Conservation (phyloP, 140 eudicot species). For the Ambrosia hybrid region DNA sequence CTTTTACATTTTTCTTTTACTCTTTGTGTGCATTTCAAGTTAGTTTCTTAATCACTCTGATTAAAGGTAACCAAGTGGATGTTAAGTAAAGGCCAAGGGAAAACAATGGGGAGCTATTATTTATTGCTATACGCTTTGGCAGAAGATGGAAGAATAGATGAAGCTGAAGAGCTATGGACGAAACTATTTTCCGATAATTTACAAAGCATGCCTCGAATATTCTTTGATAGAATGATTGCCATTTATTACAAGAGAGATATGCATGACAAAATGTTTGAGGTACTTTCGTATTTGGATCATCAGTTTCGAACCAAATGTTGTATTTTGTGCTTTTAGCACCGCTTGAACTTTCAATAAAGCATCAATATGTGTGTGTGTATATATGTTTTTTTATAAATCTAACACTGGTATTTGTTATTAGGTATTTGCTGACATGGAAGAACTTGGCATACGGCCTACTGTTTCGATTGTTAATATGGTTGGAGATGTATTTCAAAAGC, state of each 20-base stretch:
- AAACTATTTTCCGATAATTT: slow-evolving; percentile 64
- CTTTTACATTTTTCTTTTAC: background rate
- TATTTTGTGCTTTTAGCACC: no score
- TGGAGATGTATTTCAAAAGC: slow-evolving; percentile 77
- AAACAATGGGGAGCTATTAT: slow-evolving; percentile 95
- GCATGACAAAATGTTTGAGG: slow-evolving; percentile 97
- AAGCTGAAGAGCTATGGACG: slow-evolving; percentile 90
- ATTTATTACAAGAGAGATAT: slow-evolving; percentile 62
- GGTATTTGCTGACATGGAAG: slow-evolving; percentile 99
- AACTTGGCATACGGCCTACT: slow-evolving; percentile 80
- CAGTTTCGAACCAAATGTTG: slow-evolving; percentile 4
- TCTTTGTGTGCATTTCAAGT: background rate
- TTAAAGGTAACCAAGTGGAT: slow-evolving; percentile 92
- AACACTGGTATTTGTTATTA: slow-evolving; percentile 21
- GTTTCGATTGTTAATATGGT: slow-evolving; percentile 61
- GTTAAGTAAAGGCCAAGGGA: slow-evolving; percentile 98
- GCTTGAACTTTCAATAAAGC: background rate
- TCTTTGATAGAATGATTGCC: slow-evolving; percentile 82
- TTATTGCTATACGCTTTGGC: slow-evolving; percentile 72
- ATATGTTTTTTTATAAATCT: background rate
- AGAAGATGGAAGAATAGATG: slow-evolving; percentile 93
- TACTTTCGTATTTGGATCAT: slow-evolving; percentile 32
- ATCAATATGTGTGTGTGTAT: background rate
- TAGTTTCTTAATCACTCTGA: background rate
- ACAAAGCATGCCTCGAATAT: slow-evolving; percentile 86